Evolutionary conservation across 2,329 filamentous ascomycete genomes (phyloP).

Genomic region (Dactylellina parvicollis): DNA sequence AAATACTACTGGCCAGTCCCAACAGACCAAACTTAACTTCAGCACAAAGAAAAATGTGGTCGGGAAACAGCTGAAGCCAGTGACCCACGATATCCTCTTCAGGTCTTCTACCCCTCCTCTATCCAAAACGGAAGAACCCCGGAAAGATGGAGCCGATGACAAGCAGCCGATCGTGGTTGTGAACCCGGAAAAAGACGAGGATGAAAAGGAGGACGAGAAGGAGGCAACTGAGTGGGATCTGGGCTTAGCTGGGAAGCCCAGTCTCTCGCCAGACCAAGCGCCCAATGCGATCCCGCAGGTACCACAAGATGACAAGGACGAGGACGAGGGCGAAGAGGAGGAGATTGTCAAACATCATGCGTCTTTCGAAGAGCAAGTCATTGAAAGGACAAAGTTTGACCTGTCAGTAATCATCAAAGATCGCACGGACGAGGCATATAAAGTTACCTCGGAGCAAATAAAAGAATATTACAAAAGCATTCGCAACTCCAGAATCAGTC

Average conservation of each 20-base stretch:
- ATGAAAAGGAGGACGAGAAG: slow-evolving; percentile 58
- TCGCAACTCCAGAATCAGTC: slow-evolving; percentile 74
- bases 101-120: background rate
- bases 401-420: background rate
- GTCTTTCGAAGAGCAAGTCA: slow-evolving; percentile 29
- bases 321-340: slow-evolving; percentile 56
- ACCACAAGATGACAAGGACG: slow-evolving; percentile 60
- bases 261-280: slow-evolving; percentile 26
- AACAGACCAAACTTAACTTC: slow-evolving; percentile 50
- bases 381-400: slow-evolving; percentile 21
- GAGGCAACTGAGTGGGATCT: background rate
- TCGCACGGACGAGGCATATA: slow-evolving; percentile 70
- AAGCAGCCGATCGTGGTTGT: slow-evolving; percentile 30
- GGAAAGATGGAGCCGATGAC: slow-evolving; percentile 53
- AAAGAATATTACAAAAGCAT: slow-evolving; percentile 79
- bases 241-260: background rate
- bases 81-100: slow-evolving; percentile 50
- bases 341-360: slow-evolving; percentile 51
- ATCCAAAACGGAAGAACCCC: slow-evolving; percentile 46
- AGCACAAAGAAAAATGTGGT: slow-evolving; percentile 25
- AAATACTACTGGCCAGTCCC: slow-evolving; percentile 1
- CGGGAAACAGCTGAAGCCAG: slow-evolving; percentile 57
- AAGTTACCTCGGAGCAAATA: slow-evolving; percentile 75
- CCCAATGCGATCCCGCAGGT: slow-evolving; percentile 43
- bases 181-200: slow-evolving; percentile 28